phyloP scores from a whole-genome alignment of 192 early-diverging fungal genomes.

The Rhizoclosmatium sp. region DNA sequence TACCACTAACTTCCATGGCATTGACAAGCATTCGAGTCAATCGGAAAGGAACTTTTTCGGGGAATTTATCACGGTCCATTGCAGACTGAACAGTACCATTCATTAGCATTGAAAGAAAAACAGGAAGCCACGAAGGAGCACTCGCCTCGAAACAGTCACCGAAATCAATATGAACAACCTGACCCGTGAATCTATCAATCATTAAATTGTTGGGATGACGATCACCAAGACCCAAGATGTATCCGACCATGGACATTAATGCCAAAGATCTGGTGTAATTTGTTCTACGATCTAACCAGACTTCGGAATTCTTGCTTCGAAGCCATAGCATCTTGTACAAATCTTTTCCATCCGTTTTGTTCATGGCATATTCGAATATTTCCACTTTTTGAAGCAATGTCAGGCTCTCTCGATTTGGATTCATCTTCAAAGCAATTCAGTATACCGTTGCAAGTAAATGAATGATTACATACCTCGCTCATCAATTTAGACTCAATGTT shows the following conservation, averaged over 20 bases:
- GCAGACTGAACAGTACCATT: slow-evolving; percentile 67
- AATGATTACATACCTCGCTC: slow-evolving; percentile 58
- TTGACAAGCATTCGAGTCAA: slow-evolving; percentile 90
- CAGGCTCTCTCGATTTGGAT: slow-evolving; percentile 62
- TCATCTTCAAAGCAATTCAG: slow-evolving; percentile 62
- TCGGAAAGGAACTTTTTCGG: slow-evolving; percentile 92
- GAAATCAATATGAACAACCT: slow-evolving; percentile 92
- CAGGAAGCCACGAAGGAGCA: background rate
- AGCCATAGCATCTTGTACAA: slow-evolving; percentile 84
- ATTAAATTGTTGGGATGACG: slow-evolving; percentile 91
- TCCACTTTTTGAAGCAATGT: slow-evolving; percentile 82
- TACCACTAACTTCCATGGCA: slow-evolving; percentile 89
- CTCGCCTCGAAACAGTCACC: slow-evolving; percentile 89
- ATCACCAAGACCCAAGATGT: slow-evolving; percentile 89
- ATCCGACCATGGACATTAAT: slow-evolving; percentile 93
- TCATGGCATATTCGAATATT: slow-evolving; percentile 83
- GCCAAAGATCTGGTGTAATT: slow-evolving; percentile 88
- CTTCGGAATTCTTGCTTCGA: slow-evolving; percentile 85
- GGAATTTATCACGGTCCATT: slow-evolving; percentile 87
- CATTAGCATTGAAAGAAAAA: background rate
- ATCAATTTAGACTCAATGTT: slow-evolving; percentile 83
- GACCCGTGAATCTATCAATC: slow-evolving; percentile 79
- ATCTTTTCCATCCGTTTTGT: slow-evolving; percentile 83
- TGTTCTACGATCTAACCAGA: slow-evolving; percentile 86
- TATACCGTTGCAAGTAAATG: background rate